phyloP scores from a whole-genome alignment of 2,329 filamentous ascomycete species.

The Cercospora nicotianae region DNA sequence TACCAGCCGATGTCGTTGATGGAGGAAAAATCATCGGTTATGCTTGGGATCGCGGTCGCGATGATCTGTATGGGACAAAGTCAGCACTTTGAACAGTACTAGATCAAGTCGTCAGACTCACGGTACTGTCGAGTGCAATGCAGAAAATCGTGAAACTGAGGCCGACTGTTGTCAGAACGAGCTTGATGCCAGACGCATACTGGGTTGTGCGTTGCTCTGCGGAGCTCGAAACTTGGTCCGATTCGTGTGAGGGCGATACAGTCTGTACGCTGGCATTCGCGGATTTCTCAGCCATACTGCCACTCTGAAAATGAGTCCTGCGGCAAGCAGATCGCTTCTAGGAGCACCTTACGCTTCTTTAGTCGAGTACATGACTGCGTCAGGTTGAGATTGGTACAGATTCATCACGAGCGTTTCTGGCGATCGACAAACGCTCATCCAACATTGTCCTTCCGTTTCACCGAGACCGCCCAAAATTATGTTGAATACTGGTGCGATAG shows the following conservation, averaged over 20 bases:
- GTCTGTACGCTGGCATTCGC: not conserved
- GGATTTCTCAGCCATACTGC: not conserved
- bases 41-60: slow-evolving; percentile 48
- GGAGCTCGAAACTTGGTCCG: not conserved
- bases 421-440: not conserved
- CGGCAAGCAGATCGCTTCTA: not conserved
- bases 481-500: no score
- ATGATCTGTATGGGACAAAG: slow-evolving; percentile 36
- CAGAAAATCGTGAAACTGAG: slow-evolving; percentile 29
- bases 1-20: slow-evolving; percentile 44
- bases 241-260: not conserved
- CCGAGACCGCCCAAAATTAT: no score
- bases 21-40: slow-evolving; percentile 45
- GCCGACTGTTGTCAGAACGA: slow-evolving; percentile 40
- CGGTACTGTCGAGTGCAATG: slow-evolving; percentile 12
- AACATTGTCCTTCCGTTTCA: not conserved
- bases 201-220: not conserved
- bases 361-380: not conserved
- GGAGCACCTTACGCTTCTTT: not conserved
- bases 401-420: not conserved
- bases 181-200: slow-evolving; percentile 26
- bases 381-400: not conserved
- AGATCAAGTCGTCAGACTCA: not conserved
- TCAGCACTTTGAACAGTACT: not conserved
- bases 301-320: not conserved